Conservation (phyloP, 129 eudicot species). For the Mikania micrantha region DNA sequence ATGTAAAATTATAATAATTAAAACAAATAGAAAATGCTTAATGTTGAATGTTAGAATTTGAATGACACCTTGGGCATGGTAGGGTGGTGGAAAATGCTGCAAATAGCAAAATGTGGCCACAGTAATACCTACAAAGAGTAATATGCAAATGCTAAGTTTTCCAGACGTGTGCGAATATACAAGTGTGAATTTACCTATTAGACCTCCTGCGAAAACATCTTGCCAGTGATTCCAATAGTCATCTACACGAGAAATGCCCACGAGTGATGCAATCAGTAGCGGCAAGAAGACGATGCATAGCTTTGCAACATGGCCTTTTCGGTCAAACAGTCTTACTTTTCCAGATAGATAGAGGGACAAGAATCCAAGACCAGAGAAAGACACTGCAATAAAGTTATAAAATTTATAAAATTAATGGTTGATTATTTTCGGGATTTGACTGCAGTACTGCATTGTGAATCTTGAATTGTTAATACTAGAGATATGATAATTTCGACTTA, state of each 20-base stretch:
- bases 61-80: conserved; percentile 51
- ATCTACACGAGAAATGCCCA: conserved; percentile 31
- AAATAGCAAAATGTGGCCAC: conserved; percentile 65
- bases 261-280: conserved; percentile 20
- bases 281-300: conserved; percentile 31
- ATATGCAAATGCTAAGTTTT: not conserved
- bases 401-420: not conserved
- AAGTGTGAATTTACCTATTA: conserved; percentile 39
- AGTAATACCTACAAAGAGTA: conserved; percentile 44
- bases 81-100: conserved; percentile 85
- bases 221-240: conserved; percentile 37
- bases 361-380: conserved; percentile 49
- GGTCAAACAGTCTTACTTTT: conserved; percentile 31
- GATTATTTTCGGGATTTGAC: not conserved
- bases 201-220: conserved; percentile 28
- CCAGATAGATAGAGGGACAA: conserved; percentile 43
- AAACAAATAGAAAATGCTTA: not conserved
- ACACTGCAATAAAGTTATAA: conserved; percentile 29
- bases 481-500: not conserved
- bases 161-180: not conserved
- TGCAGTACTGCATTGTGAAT: not conserved
- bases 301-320: conserved; percentile 31
- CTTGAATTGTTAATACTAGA: not conserved
- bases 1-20: not conserved
- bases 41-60: no score